A percentile compares a stretch with the other conserved stretches of the same genome.
Evolutionary conservation across 2,329 filamentous ascomycete species (phyloP).

Genomic region (Epicoccum sorghinum): DNA sequence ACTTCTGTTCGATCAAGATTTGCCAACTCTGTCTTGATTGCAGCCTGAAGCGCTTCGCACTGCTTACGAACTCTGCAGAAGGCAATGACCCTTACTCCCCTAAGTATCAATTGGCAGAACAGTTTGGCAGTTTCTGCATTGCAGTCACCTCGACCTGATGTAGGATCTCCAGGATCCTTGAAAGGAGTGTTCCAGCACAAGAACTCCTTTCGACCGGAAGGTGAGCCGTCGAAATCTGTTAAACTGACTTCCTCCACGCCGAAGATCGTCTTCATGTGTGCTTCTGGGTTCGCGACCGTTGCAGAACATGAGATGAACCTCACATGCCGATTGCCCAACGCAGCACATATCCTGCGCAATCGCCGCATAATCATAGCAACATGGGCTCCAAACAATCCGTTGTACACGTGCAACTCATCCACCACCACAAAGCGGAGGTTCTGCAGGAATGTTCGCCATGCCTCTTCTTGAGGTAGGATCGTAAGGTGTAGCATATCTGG

Average conservation of each 20-base stretch:
- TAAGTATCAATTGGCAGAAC: slow-evolving; percentile 86
- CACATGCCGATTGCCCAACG: slow-evolving; percentile 82
- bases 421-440: slow-evolving; percentile 87
- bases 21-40: slow-evolving; percentile 78
- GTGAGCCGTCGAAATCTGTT: slow-evolving; percentile 90
- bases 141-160: slow-evolving; percentile 82
- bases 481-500: slow-evolving; percentile 97
- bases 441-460: slow-evolving; percentile 86
- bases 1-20: slow-evolving; percentile 76
- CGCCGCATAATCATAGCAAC: slow-evolving; percentile 94
- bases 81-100: slow-evolving; percentile 89
- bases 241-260: slow-evolving; percentile 80
- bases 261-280: slow-evolving; percentile 95
- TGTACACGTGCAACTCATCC: slow-evolving; percentile 93
- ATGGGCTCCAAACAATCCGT: slow-evolving; percentile 91
- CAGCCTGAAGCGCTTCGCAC: slow-evolving; percentile 82
- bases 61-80: slow-evolving; percentile 89
- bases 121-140: slow-evolving; percentile 86
- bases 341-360: slow-evolving; percentile 84
- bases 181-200: slow-evolving; percentile 97
- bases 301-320: slow-evolving; percentile 96
- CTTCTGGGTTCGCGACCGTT: slow-evolving; percentile 88
- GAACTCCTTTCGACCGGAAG: slow-evolving; percentile 91
- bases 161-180: slow-evolving; percentile 85
- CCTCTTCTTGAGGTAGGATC: slow-evolving; percentile 88